A percentile compares a stretch with the other conserved stretches of the same genome.
These are phyloP conservation scores for Fennellomyces sp. DNA, from an alignment of 371 early-diverging fungal genomes.

Conservation along the genomic window DNA sequence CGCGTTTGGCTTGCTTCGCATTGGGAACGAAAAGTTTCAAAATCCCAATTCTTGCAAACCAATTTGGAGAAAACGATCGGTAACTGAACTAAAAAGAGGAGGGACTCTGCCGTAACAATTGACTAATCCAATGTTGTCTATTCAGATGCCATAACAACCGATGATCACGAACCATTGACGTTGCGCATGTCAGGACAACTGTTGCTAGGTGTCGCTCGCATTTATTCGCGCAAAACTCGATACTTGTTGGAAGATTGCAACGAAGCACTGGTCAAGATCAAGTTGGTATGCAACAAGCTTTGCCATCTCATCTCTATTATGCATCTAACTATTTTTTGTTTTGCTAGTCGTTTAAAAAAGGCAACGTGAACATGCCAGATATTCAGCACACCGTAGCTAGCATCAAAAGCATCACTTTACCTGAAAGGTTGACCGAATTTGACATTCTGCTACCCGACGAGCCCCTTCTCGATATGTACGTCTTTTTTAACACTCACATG, in stretches of 20 bases:
- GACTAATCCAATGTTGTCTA: not conserved
- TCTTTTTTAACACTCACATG: not conserved
- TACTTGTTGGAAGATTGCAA: slow-evolving; percentile 98
- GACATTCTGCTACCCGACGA: slow-evolving; percentile 87
- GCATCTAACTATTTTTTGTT: not conserved
- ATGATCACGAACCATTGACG: slow-evolving; percentile 82
- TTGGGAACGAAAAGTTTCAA: slow-evolving; percentile 95
- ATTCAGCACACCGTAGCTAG: slow-evolving; percentile 73
- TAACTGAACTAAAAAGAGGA: slow-evolving; percentile 26
- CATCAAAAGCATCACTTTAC: slow-evolving; percentile 84
- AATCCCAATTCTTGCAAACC: slow-evolving; percentile 91
- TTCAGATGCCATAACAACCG: slow-evolving; percentile 84
- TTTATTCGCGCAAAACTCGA: slow-evolving; percentile 95
- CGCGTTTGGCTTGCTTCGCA: slow-evolving; percentile 99
- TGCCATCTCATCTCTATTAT: not conserved
- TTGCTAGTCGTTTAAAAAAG: slow-evolving; percentile 79
- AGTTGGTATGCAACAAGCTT: slow-evolving; percentile 63
- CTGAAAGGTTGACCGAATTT: slow-evolving; percentile 87
- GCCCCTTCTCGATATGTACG: slow-evolving; percentile 48
- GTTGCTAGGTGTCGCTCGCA: slow-evolving; percentile 93
- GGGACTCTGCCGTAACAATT: not conserved
- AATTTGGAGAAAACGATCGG: slow-evolving; percentile 87
- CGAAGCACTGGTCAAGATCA: slow-evolving; percentile 94
- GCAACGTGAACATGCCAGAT: slow-evolving; percentile 85
- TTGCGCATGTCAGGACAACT: slow-evolving; percentile 96